Conservation (phyloP, 352 stramenopile species). For the Phytopythium delawarense region DNA sequence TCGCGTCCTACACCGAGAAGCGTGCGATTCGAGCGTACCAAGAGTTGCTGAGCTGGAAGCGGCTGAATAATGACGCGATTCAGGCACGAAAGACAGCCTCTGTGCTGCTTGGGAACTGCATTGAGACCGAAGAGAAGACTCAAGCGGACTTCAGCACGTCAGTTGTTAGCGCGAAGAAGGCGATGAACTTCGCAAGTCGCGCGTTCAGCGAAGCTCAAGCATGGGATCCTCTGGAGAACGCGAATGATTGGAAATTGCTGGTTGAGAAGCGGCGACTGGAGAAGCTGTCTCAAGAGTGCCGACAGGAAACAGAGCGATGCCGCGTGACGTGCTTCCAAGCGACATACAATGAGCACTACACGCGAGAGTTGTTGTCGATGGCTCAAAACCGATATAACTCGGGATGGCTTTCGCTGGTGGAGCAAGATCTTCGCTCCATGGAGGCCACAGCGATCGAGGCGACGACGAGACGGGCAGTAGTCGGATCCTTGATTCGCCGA, state of each 20-base stretch:
- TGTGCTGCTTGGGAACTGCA: conserved; percentile 21
- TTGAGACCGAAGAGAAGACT: conserved; percentile 14
- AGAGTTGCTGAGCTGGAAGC: conserved; percentile 33
- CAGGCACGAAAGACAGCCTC: conserved; percentile 30
- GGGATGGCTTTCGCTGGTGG: conserved; percentile 21
- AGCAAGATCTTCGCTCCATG: conserved; percentile 17
- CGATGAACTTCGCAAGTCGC: conserved; percentile 49
- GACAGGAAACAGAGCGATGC: conserved; percentile 36
- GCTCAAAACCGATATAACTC: conserved; percentile 35
- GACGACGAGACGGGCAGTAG: conserved; percentile 15
- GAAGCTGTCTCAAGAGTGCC: conserved; percentile 29
- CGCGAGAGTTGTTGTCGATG: conserved; percentile 20
- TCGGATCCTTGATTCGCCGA: conserved; percentile 28
- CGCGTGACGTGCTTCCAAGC: conserved; percentile 60
- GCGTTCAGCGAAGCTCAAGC: conserved; percentile 58
- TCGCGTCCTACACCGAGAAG: conserved; percentile 20
- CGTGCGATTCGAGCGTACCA: conserved; percentile 15
- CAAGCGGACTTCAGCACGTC: conserved; percentile 20
- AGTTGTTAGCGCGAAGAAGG: conserved; percentile 31
- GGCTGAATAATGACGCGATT: conserved; percentile 31
- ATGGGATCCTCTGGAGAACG: conserved; percentile 79
- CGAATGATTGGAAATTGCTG: conserved; percentile 68
- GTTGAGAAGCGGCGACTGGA: conserved; percentile 55
- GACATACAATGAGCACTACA: conserved; percentile 49
- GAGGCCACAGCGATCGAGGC: conserved; percentile 26